Base-by-base conservation (phyloP, 495 filamentous ascomycete species). In the Oleoguttula mirabilis region DNA sequence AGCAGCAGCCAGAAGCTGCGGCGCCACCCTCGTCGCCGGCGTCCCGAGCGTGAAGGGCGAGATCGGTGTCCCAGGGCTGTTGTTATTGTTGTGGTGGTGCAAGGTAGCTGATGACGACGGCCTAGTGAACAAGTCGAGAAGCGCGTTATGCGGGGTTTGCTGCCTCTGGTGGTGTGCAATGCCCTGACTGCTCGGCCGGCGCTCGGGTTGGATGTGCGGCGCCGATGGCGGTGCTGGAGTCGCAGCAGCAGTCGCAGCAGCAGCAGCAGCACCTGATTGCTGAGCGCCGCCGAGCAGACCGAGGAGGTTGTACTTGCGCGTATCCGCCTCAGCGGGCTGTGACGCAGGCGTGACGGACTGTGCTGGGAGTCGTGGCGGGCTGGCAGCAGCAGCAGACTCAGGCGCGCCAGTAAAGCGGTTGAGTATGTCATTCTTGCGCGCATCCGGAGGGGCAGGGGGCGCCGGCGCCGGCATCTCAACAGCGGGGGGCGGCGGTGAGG, bases 1-100 rank as follows among this genome's bases (percentile, higher is more conserved):
- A 14, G 16, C 8, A n/a, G 4, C 10, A 3, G 38, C 22, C n/a
- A n/a, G n/a, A n/a, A n/a, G n/a, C 15, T 31, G 23, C 15, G 31
- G 16, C 4, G 5, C 32, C 17, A 30, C 12, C 33, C 24, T 25
- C 12, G 12, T 14, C 12, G 40, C 45, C 4, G 45, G 50, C 27
- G 45, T 53, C 16, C 50, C 50, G 12, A 53, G 50, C 14, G 39
- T 32, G 40, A 53, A 53, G 14, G 50, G 50, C 16, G 45, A 48
- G 36, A 53, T 53, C 3, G 50, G 50, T 23, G 50, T 48, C 3
- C 39, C 40, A 4, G 50, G 45, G 30, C 45, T 48, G 12, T 48
- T 28, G n/a, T n/a, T n/a, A n/a, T n/a, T n/a, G n/a, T n/a, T n/a
- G n/a, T n/a, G n/a, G 6, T 24, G 7, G 2, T 33, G 21, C n/a